Base-by-base conservation (phyloP, 768 basidiomycete species). In the Chlorophyllum brunneum region DNA sequence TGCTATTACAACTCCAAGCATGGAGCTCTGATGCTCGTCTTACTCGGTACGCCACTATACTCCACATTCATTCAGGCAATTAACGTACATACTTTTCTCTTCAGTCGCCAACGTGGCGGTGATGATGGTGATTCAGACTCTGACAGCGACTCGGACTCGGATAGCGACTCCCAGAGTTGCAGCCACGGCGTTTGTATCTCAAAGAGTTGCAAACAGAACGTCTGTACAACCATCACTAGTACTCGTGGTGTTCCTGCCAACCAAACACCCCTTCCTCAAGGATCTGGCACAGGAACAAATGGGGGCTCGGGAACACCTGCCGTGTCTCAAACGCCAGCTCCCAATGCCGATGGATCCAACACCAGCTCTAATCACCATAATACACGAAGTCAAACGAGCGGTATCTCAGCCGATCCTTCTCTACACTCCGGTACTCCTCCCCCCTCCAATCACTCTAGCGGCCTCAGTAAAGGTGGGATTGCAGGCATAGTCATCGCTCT, bases 391-490 rank as follows among this genome's bases (percentile, higher is more conserved):
- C 16, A 22, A 1, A 36, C 39, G 9, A 24, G 16, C 26, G 20
- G 36, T 20, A 33, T 33, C 24, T 49, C 48, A 30, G 44, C 45
- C n/a, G 22, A 30, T 15, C 39, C 55, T 10, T 34, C 50, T 5
- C 22, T 11, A 30, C 10, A 39, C 10, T 33, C 50, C 7, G 10
- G 24, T 3, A 18, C 27, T 5, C 27, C 45, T 23, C 40, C 15
- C 18, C 36, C 40, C 24, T 40, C 39, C 0, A 36, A 13, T 18
- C 26, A 31, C 11, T 45, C 51, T 3, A 22, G 42, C 18, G 40
- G 36, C 5, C 18, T 59, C 40, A 49, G 55, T 27, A 59, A 56
- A 39, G 56, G 58, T 33, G 54, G 49, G 6, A 49, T 52, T 27
- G 45, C 56, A 13, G 58, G 58, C 16, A 45, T 56, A 33, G 27